phyloP scores from a whole-genome alignment of 345 rosid species.

The Aquilaria yunnanensis region DNA sequence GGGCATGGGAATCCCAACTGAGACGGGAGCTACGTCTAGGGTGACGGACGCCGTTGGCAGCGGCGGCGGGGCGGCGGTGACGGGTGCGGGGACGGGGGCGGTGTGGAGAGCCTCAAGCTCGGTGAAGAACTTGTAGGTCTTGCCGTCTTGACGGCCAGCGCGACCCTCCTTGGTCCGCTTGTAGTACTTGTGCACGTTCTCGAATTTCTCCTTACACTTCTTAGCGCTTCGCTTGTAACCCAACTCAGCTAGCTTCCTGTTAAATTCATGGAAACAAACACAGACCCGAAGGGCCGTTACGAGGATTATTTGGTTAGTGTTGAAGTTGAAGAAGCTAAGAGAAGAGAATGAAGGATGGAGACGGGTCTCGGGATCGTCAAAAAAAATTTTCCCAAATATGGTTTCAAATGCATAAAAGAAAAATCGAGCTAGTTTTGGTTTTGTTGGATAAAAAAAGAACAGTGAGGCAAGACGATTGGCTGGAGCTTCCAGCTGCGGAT shows the following conservation, averaged over 20 bases:
- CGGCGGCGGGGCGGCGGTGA: conserved; percentile 13
- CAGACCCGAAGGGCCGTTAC: not conserved
- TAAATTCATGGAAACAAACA: not conserved
- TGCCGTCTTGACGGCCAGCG: conserved; percentile 81
- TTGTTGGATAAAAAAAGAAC: conserved; percentile 10
- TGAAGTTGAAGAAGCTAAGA: not conserved
- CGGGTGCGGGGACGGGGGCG: conserved; percentile 19
- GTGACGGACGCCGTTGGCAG: conserved; percentile 12
- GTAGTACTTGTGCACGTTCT: conserved; percentile 91
- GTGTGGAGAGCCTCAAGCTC: conserved; percentile 73
- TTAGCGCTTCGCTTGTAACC: conserved; percentile 80
- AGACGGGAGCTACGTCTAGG: conserved; percentile 58
- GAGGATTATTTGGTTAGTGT: not conserved
- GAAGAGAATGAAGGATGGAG: not conserved
- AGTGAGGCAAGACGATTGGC: conserved; percentile 28
- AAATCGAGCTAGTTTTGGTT: conserved; percentile 2
- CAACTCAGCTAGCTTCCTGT: conserved; percentile 76
- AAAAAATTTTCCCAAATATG: conserved; percentile 18
- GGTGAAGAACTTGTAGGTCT: conserved; percentile 72
- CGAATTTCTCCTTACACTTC: conserved; percentile 92
- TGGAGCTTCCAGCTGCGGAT: conserved; percentile 53
- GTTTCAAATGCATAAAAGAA: conserved; percentile 20
- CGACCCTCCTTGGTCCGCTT: conserved; percentile 88
- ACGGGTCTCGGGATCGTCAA: conserved; percentile 49
- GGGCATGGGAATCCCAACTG: conserved; percentile 44